phyloP scores from a whole-genome alignment of 495 filamentous ascomycete species.

The Zalerion maritima region DNA sequence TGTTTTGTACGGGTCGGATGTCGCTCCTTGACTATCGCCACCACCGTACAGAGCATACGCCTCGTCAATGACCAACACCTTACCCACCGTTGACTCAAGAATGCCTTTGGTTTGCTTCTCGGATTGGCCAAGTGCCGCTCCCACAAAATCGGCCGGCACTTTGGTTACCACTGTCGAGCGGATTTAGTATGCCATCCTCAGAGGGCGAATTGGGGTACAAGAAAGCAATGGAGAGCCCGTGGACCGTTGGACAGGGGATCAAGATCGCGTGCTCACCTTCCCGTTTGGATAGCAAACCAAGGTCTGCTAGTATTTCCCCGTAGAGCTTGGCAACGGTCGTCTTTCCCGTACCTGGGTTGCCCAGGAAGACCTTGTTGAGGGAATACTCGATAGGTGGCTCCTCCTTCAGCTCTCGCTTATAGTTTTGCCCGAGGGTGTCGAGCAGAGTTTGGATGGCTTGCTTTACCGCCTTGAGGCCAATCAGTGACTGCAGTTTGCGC shows the following conservation, averaged over 20 bases:
- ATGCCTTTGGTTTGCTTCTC: conserved; percentile 62
- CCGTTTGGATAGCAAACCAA: conserved; percentile 45
- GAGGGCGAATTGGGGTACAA: neutral
- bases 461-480: conserved; percentile 50
- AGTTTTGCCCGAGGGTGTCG: conserved; percentile 45
- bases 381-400: conserved; percentile 38
- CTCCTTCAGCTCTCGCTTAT: conserved; percentile 45
- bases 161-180: conserved; percentile 41
- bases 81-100: conserved; percentile 47
- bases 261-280: conserved; percentile 33
- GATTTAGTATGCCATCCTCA: conserved; percentile 5
- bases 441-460: conserved; percentile 40
- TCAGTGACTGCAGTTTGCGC: conserved; percentile 42
- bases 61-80: conserved; percentile 67
- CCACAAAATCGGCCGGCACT: conserved; percentile 63
- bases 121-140: conserved; percentile 45
- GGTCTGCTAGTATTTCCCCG: conserved; percentile 45
- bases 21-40: conserved; percentile 9
- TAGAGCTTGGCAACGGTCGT: conserved; percentile 65
- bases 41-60: conserved; percentile 44
- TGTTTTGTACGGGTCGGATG: conserved; percentile 43
- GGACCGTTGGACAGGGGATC: neutral
- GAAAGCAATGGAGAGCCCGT: conserved; percentile 1
- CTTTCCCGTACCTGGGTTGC: conserved; percentile 61
- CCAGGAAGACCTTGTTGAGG: conserved; percentile 59